A percentile compares a stretch with the other conserved stretches of the same genome.
Conservation (phyloP, 306 rosid genomes). For the Pyrus pyrifolia region DNA sequence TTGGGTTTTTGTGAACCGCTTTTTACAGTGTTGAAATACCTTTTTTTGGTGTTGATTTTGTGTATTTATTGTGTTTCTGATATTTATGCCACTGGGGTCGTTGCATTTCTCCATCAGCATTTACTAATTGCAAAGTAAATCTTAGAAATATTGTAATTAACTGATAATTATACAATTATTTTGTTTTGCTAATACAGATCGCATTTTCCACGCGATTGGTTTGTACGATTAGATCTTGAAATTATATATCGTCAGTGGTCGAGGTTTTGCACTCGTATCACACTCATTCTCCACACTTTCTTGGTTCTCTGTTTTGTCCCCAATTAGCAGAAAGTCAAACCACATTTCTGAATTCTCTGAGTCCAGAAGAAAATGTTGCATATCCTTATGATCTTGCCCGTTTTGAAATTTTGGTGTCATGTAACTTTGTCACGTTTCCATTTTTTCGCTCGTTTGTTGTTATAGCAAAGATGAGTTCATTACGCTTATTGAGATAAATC, state of each 20-base stretch:
- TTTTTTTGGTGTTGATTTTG: background rate
- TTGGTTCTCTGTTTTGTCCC: background rate
- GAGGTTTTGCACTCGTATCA: background rate
- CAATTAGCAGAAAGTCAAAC: background rate
- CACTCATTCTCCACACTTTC: background rate
- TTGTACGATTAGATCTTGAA: conserved; percentile 7
- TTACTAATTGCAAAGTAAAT: background rate
- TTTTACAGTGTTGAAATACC: background rate
- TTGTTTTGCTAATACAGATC: background rate
- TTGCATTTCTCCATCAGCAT: conserved; percentile 7
- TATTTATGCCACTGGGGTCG: background rate
- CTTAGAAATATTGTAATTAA: background rate
- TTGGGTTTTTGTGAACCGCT: background rate
- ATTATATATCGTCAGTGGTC: too few species aligned
- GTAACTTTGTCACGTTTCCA: background rate
- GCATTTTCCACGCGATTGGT: background rate
- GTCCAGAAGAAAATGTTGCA: background rate
- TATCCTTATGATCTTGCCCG: background rate
- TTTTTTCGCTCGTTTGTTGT: background rate
- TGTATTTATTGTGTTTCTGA: conserved; percentile 10
- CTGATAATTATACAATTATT: background rate
- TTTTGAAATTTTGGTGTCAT: background rate
- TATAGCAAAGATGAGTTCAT: background rate
- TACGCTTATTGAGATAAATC: background rate
- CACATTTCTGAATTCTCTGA: background rate